Percentiles rank a stretch among this genome's conserved stretches.
phyloP scores from a whole-genome alignment of 495 filamentous ascomycete species.

The Penicillium nucicola region DNA sequence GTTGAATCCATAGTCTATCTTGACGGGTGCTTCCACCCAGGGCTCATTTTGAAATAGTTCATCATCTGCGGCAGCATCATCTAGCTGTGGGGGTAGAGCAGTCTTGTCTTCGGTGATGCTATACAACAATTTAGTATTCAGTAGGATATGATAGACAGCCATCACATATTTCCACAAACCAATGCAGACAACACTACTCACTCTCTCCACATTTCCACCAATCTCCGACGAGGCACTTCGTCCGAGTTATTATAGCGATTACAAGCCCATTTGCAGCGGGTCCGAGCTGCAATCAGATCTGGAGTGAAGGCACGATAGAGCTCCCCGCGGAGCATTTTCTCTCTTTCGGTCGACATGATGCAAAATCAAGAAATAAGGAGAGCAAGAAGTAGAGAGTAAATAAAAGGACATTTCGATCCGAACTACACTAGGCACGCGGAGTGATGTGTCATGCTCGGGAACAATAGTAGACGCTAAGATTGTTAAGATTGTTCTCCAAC shows the following conservation, averaged over 20 bases:
- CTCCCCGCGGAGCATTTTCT: conserved; percentile 41
- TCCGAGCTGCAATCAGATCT: conserved; percentile 53
- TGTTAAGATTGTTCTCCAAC: conserved; percentile 7
- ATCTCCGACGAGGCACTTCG: conserved; percentile 52
- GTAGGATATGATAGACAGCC: not conserved
- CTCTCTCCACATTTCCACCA: conserved; percentile 72
- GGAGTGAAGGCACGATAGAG: conserved; percentile 53
- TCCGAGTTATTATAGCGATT: conserved; percentile 60
- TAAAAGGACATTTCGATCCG: not conserved
- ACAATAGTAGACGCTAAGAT: conserved; percentile 1
- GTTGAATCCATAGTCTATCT: conserved; percentile 75
- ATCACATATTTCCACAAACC: no score
- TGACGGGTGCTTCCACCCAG: conserved; percentile 70
- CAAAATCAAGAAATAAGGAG: not conserved
- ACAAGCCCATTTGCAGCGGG: conserved; percentile 56
- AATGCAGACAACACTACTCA: conserved; percentile 36
- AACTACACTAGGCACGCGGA: not conserved
- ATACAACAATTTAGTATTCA: not conserved
- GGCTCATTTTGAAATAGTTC: conserved; percentile 56
- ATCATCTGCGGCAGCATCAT: conserved; percentile 57
- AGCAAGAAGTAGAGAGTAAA: no score
- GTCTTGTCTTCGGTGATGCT: conserved; percentile 59
- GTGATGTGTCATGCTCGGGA: conserved; percentile 1
- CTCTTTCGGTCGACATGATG: conserved; percentile 26
- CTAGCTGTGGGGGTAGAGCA: conserved; percentile 55